phyloP scores from a whole-genome alignment of 176 grass and related monocot genomes.

The Oryza glumipatula region DNA sequence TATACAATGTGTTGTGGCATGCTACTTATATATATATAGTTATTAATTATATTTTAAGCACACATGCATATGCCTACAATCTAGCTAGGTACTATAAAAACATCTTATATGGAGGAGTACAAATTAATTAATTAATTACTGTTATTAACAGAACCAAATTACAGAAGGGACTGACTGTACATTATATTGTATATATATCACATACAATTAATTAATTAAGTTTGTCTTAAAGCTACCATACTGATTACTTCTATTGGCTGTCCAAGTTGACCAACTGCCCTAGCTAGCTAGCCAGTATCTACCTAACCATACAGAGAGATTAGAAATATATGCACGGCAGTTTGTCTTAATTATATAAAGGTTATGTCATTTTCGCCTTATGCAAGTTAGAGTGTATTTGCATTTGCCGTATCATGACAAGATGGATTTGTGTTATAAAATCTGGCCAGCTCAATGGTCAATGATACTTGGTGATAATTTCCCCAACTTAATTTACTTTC shows the following conservation, averaged over 20 bases:
- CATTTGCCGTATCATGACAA: conserved; percentile 18
- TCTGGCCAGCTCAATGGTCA: conserved; percentile 21
- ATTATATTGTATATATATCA: background rate
- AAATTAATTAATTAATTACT: conserved; percentile 18
- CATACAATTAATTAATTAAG: conserved; percentile 9
- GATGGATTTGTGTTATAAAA: background rate
- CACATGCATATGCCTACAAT: background rate
- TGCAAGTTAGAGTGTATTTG: conserved; percentile 1
- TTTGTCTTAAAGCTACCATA: conserved; percentile 23
- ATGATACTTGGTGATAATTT: conserved; percentile 26
- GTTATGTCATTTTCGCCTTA: conserved; percentile 22
- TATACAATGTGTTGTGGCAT: no score
- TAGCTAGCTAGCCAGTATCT: background rate
- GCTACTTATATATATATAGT: no score
- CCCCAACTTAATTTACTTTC: background rate
- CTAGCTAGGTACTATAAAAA: no score
- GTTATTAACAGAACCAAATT: background rate
- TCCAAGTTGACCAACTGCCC: conserved; percentile 48
- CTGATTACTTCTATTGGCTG: conserved; percentile 17
- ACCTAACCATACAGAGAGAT: conserved; percentile 20
- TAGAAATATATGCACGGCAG: background rate
- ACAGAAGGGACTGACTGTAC: no score
- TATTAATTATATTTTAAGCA: background rate
- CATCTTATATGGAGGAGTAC: background rate
- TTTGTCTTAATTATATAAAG: conserved; percentile 36